Conservation (phyloP, 257 asterid genomes). For the Penstemon newberryi region DNA sequence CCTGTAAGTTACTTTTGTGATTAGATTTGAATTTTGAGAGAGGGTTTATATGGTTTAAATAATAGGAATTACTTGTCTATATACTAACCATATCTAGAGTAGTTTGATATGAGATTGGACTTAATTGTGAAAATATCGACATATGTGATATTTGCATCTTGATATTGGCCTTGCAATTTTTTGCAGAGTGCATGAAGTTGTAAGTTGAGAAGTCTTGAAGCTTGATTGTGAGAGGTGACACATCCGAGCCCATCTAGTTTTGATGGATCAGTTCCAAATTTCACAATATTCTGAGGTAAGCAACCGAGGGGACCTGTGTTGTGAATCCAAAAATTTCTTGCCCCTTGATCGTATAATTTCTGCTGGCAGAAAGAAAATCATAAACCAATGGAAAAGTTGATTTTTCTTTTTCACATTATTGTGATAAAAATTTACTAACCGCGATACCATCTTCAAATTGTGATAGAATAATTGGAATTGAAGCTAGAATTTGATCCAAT, state of each 20-base stretch:
- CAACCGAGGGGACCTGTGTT: conserved; percentile 96
- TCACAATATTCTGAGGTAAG: conserved; percentile 78
- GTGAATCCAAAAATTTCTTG: conserved; percentile 86
- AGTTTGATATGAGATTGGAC: conserved; percentile 75
- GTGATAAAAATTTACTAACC: conserved; percentile 37
- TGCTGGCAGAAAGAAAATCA: conserved; percentile 29
- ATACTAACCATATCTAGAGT: conserved; percentile 70
- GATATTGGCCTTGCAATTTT: conserved; percentile 70
- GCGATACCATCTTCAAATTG: conserved; percentile 70
- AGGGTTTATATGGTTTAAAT: background rate
- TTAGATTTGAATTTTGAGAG: background rate
- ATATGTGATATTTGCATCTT: conserved; percentile 64
- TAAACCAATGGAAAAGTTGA: background rate
- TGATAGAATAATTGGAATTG: conserved; percentile 61
- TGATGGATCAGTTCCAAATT: conserved; percentile 74
- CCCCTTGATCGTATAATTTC: conserved; percentile 81
- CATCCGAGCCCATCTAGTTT: conserved; percentile 96
- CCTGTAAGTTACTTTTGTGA: conserved; percentile 42
- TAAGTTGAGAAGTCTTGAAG: conserved; percentile 75
- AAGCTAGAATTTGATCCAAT: conserved; percentile 78
- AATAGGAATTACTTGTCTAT: background rate
- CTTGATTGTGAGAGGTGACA: conserved; percentile 78
- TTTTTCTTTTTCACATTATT: background rate
- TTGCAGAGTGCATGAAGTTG: conserved; percentile 74
- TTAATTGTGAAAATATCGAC: conserved; percentile 80